Percentiles rank a stretch among this genome's conserved stretches.
phyloP scores from a whole-genome alignment of 805 yeast species.

The Saccharomyces kudriavzevii region DNA sequence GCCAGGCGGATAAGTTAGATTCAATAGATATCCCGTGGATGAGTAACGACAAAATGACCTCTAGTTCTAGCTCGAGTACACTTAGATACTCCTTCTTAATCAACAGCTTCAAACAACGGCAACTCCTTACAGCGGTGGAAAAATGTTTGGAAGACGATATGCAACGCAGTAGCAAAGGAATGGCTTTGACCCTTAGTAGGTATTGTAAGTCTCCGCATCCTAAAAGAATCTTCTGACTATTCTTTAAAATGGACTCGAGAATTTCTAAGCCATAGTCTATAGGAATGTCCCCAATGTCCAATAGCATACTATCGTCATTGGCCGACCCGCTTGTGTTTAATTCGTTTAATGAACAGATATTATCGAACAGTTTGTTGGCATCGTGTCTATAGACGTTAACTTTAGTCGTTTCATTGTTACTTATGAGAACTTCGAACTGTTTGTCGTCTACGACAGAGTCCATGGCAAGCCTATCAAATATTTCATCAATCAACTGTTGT shows the following conservation, averaged over 20 bases:
- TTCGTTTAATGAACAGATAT: slow-evolving; percentile 49
- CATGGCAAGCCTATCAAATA: slow-evolving; percentile 56
- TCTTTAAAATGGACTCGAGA: slow-evolving; percentile 66
- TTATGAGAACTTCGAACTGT: slow-evolving; percentile 35
- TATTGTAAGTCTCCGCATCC: slow-evolving; percentile 56
- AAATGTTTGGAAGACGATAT: slow-evolving; percentile 54
- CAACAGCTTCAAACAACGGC: slow-evolving; percentile 59
- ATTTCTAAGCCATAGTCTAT: slow-evolving; percentile 73
- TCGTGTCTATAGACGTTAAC: slow-evolving; percentile 56
- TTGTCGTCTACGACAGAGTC: slow-evolving; percentile 26
- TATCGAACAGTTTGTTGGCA: slow-evolving; percentile 60
- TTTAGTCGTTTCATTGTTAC: slow-evolving; percentile 35
- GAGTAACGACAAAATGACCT: slow-evolving; percentile 66
- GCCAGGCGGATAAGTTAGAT: slow-evolving; percentile 58
- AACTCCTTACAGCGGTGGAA: slow-evolving; percentile 63
- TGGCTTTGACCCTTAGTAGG: slow-evolving; percentile 56
- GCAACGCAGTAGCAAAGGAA: slow-evolving; percentile 67
- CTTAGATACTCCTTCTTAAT: slow-evolving; percentile 50
- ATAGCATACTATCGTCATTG: slow-evolving; percentile 45
- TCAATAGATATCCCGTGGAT: slow-evolving; percentile 63
- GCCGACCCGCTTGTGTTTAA: slow-evolving; percentile 32
- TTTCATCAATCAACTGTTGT: slow-evolving; percentile 71
- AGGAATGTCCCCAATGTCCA: slow-evolving; percentile 46
- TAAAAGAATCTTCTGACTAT: slow-evolving; percentile 50
- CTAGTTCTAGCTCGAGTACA: slow-evolving; percentile 66